Evolutionary conservation across 495 filamentous ascomycete genomes (phyloP), one percentile per base, ranked within the genome.

Genomic region (Daldinia grandis): DNA sequence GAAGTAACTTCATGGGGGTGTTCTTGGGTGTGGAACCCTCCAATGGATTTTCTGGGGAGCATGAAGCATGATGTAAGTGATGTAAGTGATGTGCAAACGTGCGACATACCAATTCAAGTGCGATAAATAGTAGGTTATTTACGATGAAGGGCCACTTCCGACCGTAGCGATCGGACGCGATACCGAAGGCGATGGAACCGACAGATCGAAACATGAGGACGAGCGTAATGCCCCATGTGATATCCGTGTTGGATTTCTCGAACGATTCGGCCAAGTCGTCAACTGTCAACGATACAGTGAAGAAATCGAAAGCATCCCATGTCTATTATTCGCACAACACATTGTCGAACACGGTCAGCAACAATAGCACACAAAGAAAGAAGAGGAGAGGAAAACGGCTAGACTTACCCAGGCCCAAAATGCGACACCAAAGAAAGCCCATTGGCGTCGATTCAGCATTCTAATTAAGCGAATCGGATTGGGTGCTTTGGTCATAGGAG

Each of bases 231-330:
- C 93, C 93, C 93, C 93, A 96, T 25, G 93, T 94, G 63, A 97
- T 95, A 42, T 95, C 88, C 3, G 89, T 86, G 37, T 90, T 90
- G 47, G 84, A 80, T 69, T 86, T 87, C 63, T 82, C 84, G 71
- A 95, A 97, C 1, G 80, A 78, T 69, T 88, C 78, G 27, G 92
- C 89, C 28, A 97, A 83, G 31, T 93, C 79, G 5, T 80, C 78
- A 21, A 93, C 87, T 0, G 92, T 93, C 61, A 97, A 78, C 6
- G 90, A 92, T 71, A 95, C 92, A 66, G 92, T 94, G 83, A 97
- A 97, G 83, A 97, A 97, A 75, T 97, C 93, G 67, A 95, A 94
- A 14, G 93, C 88, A 76, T 97, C 93, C 91, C 92, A 95, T 0
- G 89, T 88, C 87, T 87, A 77, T 30, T 30, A 50, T 8, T 21